Base-by-base conservation (phyloP, 306 rosid genomes). In the Macrotyloma uniflorum region DNA sequence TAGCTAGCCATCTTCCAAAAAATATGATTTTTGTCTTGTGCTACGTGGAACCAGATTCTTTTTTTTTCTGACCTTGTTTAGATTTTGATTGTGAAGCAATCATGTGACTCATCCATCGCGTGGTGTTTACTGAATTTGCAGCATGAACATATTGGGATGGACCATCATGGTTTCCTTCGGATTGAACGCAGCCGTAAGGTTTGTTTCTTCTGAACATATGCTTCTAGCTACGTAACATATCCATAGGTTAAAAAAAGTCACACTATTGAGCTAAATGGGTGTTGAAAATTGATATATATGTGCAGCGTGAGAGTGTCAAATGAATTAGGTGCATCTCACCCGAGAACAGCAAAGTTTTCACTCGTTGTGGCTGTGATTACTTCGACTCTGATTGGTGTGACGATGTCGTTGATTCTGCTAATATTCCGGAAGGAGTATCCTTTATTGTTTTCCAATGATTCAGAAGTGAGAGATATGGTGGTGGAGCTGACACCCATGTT, bases 231-330 rank as follows among this genome's bases (percentile, higher is more conserved):
- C 43, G 0, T 38, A 38, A 38, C 1, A 26, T 26, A 26, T 26
- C 1, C 28, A 26, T 26, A 26, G 28, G 28, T 2, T 26, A 30
- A 2, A 4, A 30, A 30, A 30, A 30, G 33, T 30, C 33, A 30
- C 3, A 30, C n/a, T n/a, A 26, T 26, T 26, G 28, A 26, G 8
- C 0, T 5, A 33, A 33, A 33, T 33, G 15, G 15, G 8, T 11
- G 47, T 7, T 4, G 46, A 40, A 11, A 0, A 40, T 40, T 18
- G 19, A 3, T 36, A 8, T 14, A 16, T 7, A 5, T 2, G 5
- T 75, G 85, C 88, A 94, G 98, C 47, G 98, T 94, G 83, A 85
- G 98, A 59, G 93, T 94, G 20, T 94, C 98, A 6, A 94, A 94
- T 67, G 98, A 94, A 83, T 55, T 94, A n/a, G 98, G 98, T 0